A percentile compares a stretch with the other conserved stretches of the same genome.
These are phyloP conservation scores for Coemansia sp. DNA, from an alignment of 192 early-diverging fungal species.

Conservation along the genomic window DNA sequence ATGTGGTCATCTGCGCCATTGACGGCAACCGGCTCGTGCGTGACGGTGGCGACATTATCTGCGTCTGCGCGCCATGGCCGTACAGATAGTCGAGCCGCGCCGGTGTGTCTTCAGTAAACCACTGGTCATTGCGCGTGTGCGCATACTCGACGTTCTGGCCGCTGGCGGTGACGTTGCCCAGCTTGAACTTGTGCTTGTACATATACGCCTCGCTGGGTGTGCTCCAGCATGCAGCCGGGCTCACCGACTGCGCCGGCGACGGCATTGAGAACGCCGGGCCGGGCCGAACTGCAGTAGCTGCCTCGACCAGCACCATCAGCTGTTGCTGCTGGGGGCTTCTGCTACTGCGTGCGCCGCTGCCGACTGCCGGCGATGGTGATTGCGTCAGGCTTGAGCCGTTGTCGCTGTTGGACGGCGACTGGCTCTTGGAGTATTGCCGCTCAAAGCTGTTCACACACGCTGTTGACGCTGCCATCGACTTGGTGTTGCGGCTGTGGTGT, in stretches of 20 bases:
- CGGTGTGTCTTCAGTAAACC: slow-evolving; percentile 35
- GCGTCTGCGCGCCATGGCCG: slow-evolving; percentile 6
- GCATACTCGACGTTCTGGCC: slow-evolving; percentile 17
- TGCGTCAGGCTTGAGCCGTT: slow-evolving; percentile 1
- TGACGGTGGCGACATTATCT: slow-evolving; percentile 8
- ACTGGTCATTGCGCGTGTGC: slow-evolving; percentile 47
- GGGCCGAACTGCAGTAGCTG: slow-evolving; percentile 24
- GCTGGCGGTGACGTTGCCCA: slow-evolving; percentile 3
- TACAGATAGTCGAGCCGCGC: slow-evolving; percentile 40
- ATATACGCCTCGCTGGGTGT: neutral
- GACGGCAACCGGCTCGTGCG: slow-evolving; percentile 6
- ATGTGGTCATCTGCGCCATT: neutral
- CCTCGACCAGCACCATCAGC: slow-evolving; percentile 43
- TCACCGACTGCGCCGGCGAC: neutral
- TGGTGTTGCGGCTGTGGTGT: slow-evolving; percentile 51
- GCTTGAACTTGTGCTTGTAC: slow-evolving; percentile 7
- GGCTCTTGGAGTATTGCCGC: slow-evolving; percentile 24
- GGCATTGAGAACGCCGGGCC: neutral
- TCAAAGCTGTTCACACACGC: slow-evolving; percentile 16
- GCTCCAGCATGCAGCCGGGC: neutral
- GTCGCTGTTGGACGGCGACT: slow-evolving; percentile 18
- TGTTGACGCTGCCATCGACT: slow-evolving; percentile 31
- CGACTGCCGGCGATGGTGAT: slow-evolving; percentile 1
- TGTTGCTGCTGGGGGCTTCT: slow-evolving; percentile 12
- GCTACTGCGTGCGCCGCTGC: neutral